A percentile compares a stretch with the other conserved stretches of the same genome.
Conservation (phyloP, 805 yeast genomes). For the Komagataella pseudopastoris region DNA sequence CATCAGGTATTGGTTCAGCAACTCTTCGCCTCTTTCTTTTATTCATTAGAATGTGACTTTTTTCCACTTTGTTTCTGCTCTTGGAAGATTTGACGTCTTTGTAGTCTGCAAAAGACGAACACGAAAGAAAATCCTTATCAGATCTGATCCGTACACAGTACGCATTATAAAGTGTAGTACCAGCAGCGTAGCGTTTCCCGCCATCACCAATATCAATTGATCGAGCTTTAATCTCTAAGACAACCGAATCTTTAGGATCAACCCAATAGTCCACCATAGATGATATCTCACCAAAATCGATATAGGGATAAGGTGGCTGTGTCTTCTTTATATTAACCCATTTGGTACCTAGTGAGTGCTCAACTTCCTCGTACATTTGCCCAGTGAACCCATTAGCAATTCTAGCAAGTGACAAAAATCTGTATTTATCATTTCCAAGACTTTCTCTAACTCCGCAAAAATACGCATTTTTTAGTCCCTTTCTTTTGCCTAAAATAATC, state of each 20-base stretch:
- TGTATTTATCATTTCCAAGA: conserved; percentile 6
- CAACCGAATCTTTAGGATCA: conserved; percentile 61
- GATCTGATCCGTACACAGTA: conserved; percentile 53
- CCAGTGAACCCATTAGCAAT: conserved; percentile 77
- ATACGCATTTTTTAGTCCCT: conserved; percentile 58
- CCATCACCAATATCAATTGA: conserved; percentile 40
- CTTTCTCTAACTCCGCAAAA: conserved; percentile 46
- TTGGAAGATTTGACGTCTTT: conserved; percentile 5
- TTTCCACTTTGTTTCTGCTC: conserved; percentile 1
- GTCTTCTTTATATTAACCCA: conserved; percentile 35
- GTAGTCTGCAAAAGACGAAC: conserved; percentile 45
- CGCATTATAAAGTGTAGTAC: conserved; percentile 63
- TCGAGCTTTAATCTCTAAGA: conserved; percentile 74
- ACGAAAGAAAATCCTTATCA: conserved; percentile 50
- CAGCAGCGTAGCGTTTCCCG: conserved; percentile 39
- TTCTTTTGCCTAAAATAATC: conserved; percentile 64
- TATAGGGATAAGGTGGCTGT: conserved; percentile 23
- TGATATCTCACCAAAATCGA: conserved; percentile 42
- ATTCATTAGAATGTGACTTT: conserved; percentile 1
- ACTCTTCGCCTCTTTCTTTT: conserved; percentile 4
- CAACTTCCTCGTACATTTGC: conserved; percentile 47
- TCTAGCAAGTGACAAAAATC: conserved; percentile 55
- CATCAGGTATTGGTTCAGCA: neutral
- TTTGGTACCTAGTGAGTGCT: conserved; percentile 38
- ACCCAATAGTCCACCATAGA: conserved; percentile 63